Evolutionary conservation across 306 rosid genomes (phyloP), one percentile per base, ranked within the genome.

Genomic region (Prunus campanulata): DNA sequence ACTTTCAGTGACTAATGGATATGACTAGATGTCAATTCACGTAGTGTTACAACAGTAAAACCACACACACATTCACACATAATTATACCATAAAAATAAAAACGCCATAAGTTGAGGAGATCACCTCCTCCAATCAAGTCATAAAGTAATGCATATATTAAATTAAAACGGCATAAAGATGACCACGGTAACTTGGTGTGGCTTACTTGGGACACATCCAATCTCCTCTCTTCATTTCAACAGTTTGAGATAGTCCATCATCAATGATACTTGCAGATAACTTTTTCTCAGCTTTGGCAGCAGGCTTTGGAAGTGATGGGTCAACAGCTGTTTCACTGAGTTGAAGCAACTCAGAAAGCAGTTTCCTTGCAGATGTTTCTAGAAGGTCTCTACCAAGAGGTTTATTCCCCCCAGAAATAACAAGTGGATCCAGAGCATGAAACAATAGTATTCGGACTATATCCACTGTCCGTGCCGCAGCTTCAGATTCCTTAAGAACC

Each of bases 201-300:
- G 88, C 97, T 89, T 80, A 95, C 99, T 88, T 92, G 50, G 87
- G 79, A 86, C 99, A 95, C 77, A 79, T 84, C 99, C 99, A 95
- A 83, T 90, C 97, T 70, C 96, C 92, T 75, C 77, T 82, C 93
- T 77, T 90, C 92, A 88, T 87, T 84, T 88, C 93, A 72, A 78
- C 86, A 77, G 81, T 77, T 56, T 79, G 78, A 20, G 87, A 74
- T 54, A 18, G 62, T 30, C 44, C 78, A 71, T 63, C 82, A 42
- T 80, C 82, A 32, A 9, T 49, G 50, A 68, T 73, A 71, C 78
- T 74, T 27, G 6, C 65, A 73, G 84, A 51, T 39, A 42, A 60
- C 61, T 81, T 85, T 82, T 83, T 80, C 44, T 35, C 67, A 79
- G 72, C 65, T 61, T 72, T 80, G 18, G 75, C 73, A 35, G 86